Conservation (phyloP, 2,329 filamentous ascomycete genomes). For the Monilinia laxa region DNA sequence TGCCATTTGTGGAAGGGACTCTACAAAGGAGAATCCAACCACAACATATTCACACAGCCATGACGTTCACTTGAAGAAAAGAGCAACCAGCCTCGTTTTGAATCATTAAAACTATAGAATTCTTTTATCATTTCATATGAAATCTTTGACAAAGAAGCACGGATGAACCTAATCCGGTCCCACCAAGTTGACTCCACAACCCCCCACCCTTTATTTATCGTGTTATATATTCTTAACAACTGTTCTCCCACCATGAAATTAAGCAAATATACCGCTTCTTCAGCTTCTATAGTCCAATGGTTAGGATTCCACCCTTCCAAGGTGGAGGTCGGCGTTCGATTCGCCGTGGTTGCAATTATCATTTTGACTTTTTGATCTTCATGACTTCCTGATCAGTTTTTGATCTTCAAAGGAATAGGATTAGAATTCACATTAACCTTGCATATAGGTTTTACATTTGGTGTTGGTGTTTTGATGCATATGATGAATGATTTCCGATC, state of each 20-base stretch:
- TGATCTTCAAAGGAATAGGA: neutral
- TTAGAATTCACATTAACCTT: accelerated
- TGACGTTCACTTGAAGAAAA: neutral
- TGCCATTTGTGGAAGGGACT: neutral
- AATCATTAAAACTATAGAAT: no score
- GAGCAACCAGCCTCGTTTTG: no score
- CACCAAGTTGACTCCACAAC: conserved; percentile 1
- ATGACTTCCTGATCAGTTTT: neutral
- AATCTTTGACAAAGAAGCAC: neutral
- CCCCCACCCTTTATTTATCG: neutral
- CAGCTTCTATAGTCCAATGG: conserved; percentile 12
- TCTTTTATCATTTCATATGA: neutral
- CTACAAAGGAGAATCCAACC: neutral
- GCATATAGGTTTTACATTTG: neutral
- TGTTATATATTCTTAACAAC: neutral
- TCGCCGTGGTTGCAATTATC: neutral
- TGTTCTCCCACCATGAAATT: accelerated
- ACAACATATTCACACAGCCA: neutral
- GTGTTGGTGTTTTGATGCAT: neutral
- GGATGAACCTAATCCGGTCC: neutral
- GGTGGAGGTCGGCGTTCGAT: conserved; percentile 20
- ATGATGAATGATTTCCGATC: neutral
- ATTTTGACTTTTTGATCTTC: neutral
- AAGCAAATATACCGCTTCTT: neutral
- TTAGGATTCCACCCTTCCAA: conserved; percentile 21